Evolutionary conservation across 148 eudicot species (phyloP).

Genomic region (Drosera capensis): DNA sequence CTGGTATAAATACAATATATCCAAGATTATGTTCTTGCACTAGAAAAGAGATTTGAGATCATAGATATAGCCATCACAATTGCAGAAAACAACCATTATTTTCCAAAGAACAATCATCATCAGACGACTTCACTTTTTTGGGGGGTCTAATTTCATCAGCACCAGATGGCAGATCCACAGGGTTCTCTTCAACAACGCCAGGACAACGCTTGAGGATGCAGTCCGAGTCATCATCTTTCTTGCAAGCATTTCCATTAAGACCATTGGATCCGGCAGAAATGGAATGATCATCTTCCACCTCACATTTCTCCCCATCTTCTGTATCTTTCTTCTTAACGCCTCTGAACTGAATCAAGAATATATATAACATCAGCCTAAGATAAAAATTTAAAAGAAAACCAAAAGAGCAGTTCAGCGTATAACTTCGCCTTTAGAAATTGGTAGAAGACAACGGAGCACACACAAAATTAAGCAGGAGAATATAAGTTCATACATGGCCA

Average conservation of each 20-base stretch:
- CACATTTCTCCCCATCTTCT: slow-evolving; percentile 27
- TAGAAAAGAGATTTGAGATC: neutral
- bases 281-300: slow-evolving; percentile 20
- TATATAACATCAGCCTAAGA: no score
- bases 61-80: neutral
- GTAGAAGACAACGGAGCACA: neutral
- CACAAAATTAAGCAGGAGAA: neutral
- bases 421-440: no score
- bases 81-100: slow-evolving; percentile 26
- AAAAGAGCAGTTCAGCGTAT: no score
- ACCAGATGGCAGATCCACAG: slow-evolving; percentile 11
- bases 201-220: slow-evolving; percentile 13
- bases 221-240: slow-evolving; percentile 13
- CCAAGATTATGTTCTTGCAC: neutral
- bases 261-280: slow-evolving; percentile 21
- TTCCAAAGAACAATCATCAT: slow-evolving; percentile 17
- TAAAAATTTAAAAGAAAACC: no score
- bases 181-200: slow-evolving; percentile 19
- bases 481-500: slow-evolving; percentile 20
- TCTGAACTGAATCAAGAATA: slow-evolving; percentile 3
- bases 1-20: slow-evolving; percentile 12
- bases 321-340: slow-evolving; percentile 21
- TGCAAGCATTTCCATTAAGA: slow-evolving; percentile 26
- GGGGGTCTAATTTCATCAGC: slow-evolving; percentile 46
- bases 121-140: slow-evolving; percentile 52